Evolutionary conservation across 768 basidiomycete species (phyloP).

Genomic region (Paxillus ammoniavirescens): DNA sequence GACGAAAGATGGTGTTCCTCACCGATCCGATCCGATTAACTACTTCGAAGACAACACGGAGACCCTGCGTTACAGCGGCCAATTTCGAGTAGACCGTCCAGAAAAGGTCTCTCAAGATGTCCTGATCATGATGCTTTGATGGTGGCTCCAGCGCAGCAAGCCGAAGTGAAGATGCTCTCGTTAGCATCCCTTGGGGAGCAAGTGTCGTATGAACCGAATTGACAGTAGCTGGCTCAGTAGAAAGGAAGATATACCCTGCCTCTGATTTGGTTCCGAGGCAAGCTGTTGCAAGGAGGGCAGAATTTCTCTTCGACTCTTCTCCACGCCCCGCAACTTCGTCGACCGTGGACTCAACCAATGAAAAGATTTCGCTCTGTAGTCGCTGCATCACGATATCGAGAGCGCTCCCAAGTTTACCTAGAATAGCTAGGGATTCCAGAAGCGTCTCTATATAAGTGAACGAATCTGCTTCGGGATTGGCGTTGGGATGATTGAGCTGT

Average conservation of each 20-base stretch:
- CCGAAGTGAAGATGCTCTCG: constrained; percentile 57
- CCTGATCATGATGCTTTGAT: constrained; percentile 73
- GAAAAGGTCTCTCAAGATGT: constrained; percentile 87
- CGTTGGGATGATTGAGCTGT: constrained; percentile 23
- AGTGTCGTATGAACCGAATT: constrained; percentile 26
- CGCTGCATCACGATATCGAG: constrained; percentile 85
- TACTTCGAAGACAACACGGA: constrained; percentile 88
- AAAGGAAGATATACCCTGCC: constrained; percentile 50
- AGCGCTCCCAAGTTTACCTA: constrained; percentile 83
- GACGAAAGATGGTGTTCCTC: constrained; percentile 32
- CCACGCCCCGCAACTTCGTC: constrained; percentile 91
- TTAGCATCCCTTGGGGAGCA: constrained; percentile 17
- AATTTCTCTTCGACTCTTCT: constrained; percentile 66
- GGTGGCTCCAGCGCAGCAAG: constrained; percentile 73
- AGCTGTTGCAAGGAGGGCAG: constrained; percentile 33
- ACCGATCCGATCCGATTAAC: constrained; percentile 89
- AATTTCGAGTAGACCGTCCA: constrained; percentile 98
- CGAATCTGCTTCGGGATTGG: constrained; percentile 88
- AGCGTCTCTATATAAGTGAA: constrained; percentile 92
- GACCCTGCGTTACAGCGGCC: constrained; percentile 88
- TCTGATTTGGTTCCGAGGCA: constrained; percentile 44
- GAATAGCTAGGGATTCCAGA: constrained; percentile 86
- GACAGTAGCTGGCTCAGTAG: constrained; percentile 17
- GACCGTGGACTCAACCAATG: constrained; percentile 81
- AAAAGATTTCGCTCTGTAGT: constrained; percentile 78